Evolutionary conservation across 2,329 filamentous ascomycete genomes (phyloP).

Genomic region (Pseudogymnoascus sp.): DNA sequence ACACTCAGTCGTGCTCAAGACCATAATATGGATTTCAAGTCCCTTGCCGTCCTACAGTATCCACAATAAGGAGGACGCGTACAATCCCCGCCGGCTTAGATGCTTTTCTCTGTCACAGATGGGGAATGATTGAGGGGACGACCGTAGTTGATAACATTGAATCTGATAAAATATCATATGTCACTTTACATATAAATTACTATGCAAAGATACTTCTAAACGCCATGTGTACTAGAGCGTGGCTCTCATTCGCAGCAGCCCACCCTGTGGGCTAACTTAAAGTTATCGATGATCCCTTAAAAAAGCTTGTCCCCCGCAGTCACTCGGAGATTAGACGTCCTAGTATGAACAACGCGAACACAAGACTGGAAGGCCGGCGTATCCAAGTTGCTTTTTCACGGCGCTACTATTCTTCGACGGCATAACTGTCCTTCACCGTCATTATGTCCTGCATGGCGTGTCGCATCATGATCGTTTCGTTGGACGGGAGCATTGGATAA

Average conservation of each 20-base stretch:
- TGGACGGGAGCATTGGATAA: background rate
- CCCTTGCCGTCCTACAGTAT: background rate
- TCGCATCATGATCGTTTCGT: background rate
- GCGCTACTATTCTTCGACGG: background rate
- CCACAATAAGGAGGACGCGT: too few relatives aligned
- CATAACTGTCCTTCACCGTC: background rate
- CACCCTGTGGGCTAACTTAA: background rate
- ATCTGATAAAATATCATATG: background rate
- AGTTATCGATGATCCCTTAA: background rate
- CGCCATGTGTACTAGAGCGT: background rate
- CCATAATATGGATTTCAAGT: background rate
- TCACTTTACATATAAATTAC: background rate
- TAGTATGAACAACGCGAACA: background rate
- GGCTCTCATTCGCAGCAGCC: background rate
- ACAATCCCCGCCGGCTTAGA: background rate
- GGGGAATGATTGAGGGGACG: background rate
- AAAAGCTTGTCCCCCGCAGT: background rate
- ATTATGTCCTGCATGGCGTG: conserved; percentile 9
- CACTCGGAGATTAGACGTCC: background rate
- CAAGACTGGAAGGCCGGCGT: background rate
- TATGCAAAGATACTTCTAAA: background rate
- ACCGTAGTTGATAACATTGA: background rate
- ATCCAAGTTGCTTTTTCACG: background rate
- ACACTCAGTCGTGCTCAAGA: background rate
- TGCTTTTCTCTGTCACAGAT: background rate